A percentile compares a stretch with the other conserved stretches of the same genome.
phyloP scores from a whole-genome alignment of 495 filamentous ascomycete genomes.

The Penicillium paradoxum region DNA sequence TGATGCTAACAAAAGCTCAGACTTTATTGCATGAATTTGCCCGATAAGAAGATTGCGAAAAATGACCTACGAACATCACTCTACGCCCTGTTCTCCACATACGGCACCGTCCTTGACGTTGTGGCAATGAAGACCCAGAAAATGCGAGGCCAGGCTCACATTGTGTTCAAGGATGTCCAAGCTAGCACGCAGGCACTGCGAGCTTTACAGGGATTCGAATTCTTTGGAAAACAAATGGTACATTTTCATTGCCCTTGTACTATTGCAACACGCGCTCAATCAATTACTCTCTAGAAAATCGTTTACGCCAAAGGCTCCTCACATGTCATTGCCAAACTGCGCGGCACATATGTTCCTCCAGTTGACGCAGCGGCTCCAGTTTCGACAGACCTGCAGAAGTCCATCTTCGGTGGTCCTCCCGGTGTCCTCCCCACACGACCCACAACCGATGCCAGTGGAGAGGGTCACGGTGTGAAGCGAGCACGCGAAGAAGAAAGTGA shows the following conservation, averaged over 20 bases:
- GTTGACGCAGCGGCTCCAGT: conserved; percentile 48
- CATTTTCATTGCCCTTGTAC: conserved; percentile 20
- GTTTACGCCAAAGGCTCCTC: conserved; percentile 84
- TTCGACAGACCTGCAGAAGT: conserved; percentile 73
- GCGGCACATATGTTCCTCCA: conserved; percentile 77
- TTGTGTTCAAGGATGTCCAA: conserved; percentile 84
- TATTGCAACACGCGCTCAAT: background rate
- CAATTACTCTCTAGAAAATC: conserved; percentile 58
- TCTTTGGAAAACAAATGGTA: conserved; percentile 86
- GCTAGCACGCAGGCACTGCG: conserved; percentile 86
- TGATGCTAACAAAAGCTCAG: conserved; percentile 43
- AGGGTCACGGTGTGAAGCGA: conserved; percentile 55
- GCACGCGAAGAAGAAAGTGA: conserved; percentile 66
- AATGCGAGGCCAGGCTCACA: conserved; percentile 92
- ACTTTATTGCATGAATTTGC: conserved; percentile 82
- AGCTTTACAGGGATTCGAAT: conserved; percentile 77
- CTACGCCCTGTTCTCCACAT: conserved; percentile 90
- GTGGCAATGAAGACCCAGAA: conserved; percentile 80
- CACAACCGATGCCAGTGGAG: conserved; percentile 32
- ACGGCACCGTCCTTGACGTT: conserved; percentile 92
- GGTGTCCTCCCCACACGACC: conserved; percentile 40
- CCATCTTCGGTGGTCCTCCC: conserved; percentile 70
- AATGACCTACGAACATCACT: conserved; percentile 74
- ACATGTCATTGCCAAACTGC: conserved; percentile 77
- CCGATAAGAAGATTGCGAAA: conserved; percentile 74